phyloP scores from a whole-genome alignment of 1,284 basidiomycete species.

The Microbotryum saponariae region DNA sequence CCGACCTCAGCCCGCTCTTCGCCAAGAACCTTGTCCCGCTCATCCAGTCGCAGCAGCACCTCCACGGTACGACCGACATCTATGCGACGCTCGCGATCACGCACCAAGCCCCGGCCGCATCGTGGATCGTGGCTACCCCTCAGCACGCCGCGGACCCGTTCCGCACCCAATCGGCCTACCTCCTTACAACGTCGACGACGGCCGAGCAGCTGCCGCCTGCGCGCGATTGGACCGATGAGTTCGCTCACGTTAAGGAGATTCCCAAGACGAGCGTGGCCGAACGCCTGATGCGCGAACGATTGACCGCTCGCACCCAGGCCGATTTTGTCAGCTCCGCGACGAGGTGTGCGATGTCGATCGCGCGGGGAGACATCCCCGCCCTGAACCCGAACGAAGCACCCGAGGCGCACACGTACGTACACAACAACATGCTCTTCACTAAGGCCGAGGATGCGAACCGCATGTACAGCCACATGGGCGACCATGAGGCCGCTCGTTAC shows the following conservation, averaged over 20 bases:
- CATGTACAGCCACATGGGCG: slow-evolving; percentile 50
- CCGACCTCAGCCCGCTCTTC: slow-evolving; percentile 44
- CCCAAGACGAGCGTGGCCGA: slow-evolving; percentile 48
- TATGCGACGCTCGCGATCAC: slow-evolving; percentile 46
- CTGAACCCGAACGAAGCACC: slow-evolving; percentile 50
- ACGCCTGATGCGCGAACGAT: slow-evolving; percentile 49
- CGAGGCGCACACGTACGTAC: slow-evolving; percentile 50
- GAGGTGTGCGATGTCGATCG: slow-evolving; percentile 48
- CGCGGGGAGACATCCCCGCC: slow-evolving; percentile 37
- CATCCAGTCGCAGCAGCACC: slow-evolving; percentile 33
- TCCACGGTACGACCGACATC: slow-evolving; percentile 37
- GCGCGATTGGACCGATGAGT: slow-evolving; percentile 56
- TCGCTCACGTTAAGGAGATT: slow-evolving; percentile 50
- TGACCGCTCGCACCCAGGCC: slow-evolving; percentile 49
- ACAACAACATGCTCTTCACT: slow-evolving; percentile 53
- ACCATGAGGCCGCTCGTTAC: slow-evolving; percentile 51
- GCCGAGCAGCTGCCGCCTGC: slow-evolving; percentile 49
- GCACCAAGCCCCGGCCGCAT: slow-evolving; percentile 49
- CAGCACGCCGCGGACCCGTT: slow-evolving; percentile 45
- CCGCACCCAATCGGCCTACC: slow-evolving; percentile 51
- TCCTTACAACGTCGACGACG: slow-evolving; percentile 41
- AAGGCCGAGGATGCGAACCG: slow-evolving; percentile 51
- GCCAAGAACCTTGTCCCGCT: slow-evolving; percentile 40
- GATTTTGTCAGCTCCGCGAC: slow-evolving; percentile 51
- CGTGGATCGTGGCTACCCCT: slow-evolving; percentile 46